Evolutionary conservation across 1,284 basidiomycete genomes (phyloP), one percentile per base, ranked within the genome.

Genomic region (Tylopilus orsonianus): DNA sequence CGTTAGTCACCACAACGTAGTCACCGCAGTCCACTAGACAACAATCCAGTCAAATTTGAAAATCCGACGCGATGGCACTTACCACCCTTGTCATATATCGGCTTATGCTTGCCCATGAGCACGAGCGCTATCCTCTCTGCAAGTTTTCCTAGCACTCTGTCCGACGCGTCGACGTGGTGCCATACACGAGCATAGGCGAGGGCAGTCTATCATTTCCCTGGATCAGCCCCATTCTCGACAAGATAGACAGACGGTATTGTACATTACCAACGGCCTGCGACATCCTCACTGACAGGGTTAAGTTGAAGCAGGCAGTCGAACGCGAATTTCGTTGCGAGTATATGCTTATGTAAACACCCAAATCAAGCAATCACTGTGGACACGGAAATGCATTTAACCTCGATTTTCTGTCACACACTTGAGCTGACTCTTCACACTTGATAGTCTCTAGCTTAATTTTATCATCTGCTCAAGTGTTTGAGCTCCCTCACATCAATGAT

Each of bases 51-150:
- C 30, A 40, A 22, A 18, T 9, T 39, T 4, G 23, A 12, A 34
- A 32, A 23, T 9, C 37, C 37, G 8, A 23, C 8, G 16, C 4
- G 0, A 44, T 5, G n/a, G 38, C 4, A 72, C 84, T 53, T 58
- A 93, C 93, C 83, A 58, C 85, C 80, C 19, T 91, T 93, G 71
- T 98, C 93, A 61, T 93, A 98, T 43, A 97, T 92, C 16, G 97
- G 96, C 69, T 99, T 99, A 71, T 99, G 93, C 75, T 99, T 99
- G 66, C 97, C 97, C 95, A 98, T 98, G 47, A 99, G 79, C 22
- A 93, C 91, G 49, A 90, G 81, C 0, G 97, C 97, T 64, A 99
- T 97, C 38, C 92, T 83, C 60, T 91, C 87, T 6, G 96, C 94
- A 6, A 98, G 81, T 72, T 94, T 92, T 63, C 96, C 97, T 14